These are phyloP conservation scores for Patellifolia procumbens DNA, from an alignment of 179 eudicot species.

Conservation along the genomic window DNA sequence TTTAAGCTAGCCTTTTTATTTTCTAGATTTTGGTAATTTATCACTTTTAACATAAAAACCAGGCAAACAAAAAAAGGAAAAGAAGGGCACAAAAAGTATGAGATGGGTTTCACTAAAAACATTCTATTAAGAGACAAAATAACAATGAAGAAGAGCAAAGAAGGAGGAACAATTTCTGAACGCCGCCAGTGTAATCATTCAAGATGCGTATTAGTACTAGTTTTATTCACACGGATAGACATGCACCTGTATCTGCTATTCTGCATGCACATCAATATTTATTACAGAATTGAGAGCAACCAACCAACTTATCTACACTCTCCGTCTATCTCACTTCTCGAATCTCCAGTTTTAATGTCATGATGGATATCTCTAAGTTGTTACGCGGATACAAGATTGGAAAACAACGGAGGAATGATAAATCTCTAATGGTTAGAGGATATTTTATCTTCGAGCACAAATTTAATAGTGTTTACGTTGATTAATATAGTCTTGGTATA, in stretches of 20 bases:
- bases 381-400: too few species aligned
- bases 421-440: too few species aligned
- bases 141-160: not conserved
- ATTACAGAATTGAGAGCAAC: too few species aligned
- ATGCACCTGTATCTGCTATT: conserved; percentile 1
- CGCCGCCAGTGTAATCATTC: conserved; percentile 18
- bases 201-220: too few species aligned
- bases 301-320: too few species aligned
- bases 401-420: too few species aligned
- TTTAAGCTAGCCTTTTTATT: not conserved
- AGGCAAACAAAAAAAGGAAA: not conserved
- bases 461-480: too few species aligned
- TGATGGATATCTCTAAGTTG: too few species aligned
- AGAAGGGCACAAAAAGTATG: not conserved
- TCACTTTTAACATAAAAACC: not conserved
- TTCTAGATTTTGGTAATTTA: not conserved
- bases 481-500: too few species aligned
- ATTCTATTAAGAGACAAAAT: not conserved
- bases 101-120: not conserved
- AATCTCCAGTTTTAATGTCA: too few species aligned
- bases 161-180: conserved; percentile 15
- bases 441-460: too few species aligned
- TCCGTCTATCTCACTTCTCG: too few species aligned
- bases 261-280: not conserved
- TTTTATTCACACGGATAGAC: conserved; percentile 5